These are phyloP conservation scores for Fraxinus platypoda DNA, from an alignment of 305 asterid species.

Conservation along the genomic window DNA sequence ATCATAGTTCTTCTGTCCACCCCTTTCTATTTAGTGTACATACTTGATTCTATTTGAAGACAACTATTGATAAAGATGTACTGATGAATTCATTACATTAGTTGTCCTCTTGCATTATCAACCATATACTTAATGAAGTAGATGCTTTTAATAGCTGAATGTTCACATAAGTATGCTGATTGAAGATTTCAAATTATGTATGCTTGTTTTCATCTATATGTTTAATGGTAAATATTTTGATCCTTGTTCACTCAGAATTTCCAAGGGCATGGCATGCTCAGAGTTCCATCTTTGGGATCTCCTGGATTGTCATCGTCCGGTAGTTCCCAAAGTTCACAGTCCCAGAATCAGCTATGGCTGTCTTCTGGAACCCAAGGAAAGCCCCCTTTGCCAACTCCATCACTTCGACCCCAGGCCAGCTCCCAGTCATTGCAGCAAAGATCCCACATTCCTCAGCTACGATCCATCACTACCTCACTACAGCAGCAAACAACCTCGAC, in stretches of 20 bases:
- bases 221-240: background rate
- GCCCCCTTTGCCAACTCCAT: conserved; percentile 69
- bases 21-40: background rate
- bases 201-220: background rate
- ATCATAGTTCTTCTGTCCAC: background rate
- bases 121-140: background rate
- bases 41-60: background rate
- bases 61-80: background rate
- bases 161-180: conserved; percentile 9
- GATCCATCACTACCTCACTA: conserved; percentile 46
- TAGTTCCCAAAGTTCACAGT: conserved; percentile 47
- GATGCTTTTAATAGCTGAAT: conserved; percentile 13
- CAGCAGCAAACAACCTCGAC: conserved; percentile 47
- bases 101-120: background rate
- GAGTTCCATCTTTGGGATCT: conserved; percentile 61
- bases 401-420: conserved; percentile 62
- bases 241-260: conserved; percentile 45
- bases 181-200: background rate
- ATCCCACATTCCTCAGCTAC: conserved; percentile 58
- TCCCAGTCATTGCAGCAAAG: conserved; percentile 70
- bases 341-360: conserved; percentile 83
- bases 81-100: background rate
- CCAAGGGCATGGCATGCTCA: conserved; percentile 75
- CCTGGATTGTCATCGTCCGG: conserved; percentile 60
- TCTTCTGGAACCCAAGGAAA: conserved; percentile 70